These are phyloP conservation scores for Emergomyces pasteurianus DNA, from an alignment of 2,329 filamentous ascomycete species.

Conservation along the genomic window DNA sequence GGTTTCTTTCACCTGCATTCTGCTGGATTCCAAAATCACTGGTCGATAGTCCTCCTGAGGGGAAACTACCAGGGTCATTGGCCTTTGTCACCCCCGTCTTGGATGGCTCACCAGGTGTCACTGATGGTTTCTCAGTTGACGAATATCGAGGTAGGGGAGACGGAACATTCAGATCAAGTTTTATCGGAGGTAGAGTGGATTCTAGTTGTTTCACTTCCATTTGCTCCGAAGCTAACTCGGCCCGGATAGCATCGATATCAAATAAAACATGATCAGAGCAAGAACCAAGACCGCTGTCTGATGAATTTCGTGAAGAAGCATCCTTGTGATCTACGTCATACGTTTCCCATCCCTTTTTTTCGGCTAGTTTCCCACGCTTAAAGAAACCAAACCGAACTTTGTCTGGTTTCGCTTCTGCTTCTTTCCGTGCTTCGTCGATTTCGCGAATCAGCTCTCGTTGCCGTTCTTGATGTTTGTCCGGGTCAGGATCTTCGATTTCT, in stretches of 20 bases:
- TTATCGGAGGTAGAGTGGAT: conserved; percentile 83
- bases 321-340: conserved; percentile 56
- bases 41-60: not conserved
- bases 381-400: conserved; percentile 66
- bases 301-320: conserved; percentile 16
- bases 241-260: conserved; percentile 86
- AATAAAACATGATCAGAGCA: conserved; percentile 56
- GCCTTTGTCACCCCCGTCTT: not conserved
- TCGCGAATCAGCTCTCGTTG: conserved; percentile 92
- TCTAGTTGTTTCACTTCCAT: conserved; percentile 68
- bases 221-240: conserved; percentile 64
- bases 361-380: conserved; percentile 57
- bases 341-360: conserved; percentile 87
- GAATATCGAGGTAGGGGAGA: conserved; percentile 10
- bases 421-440: conserved; percentile 84
- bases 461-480: conserved; percentile 75
- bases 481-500: conserved; percentile 95
- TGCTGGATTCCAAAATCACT: not conserved
- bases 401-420: conserved; percentile 69
- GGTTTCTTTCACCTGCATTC: not conserved
- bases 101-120: not conserved
- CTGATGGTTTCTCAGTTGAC: not conserved
- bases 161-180: conserved; percentile 46
- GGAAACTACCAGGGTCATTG: not conserved
- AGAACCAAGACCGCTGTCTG: conserved; percentile 17